A percentile compares a stretch with the other conserved stretches of the same genome.
phyloP scores from a whole-genome alignment of 495 filamentous ascomycete species.

The Aspergillus baeticus region DNA sequence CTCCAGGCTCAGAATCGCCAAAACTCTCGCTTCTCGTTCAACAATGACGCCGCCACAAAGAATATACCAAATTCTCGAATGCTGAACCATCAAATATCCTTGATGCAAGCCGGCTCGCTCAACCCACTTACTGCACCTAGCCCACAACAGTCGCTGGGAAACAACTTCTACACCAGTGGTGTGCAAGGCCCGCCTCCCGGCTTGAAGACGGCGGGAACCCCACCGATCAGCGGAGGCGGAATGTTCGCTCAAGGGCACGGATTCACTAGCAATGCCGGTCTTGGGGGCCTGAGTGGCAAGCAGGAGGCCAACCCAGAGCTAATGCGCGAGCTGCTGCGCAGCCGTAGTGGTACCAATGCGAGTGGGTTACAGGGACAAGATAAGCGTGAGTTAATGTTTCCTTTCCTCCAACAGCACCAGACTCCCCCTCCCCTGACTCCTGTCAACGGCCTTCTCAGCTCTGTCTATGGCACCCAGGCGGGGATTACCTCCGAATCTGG shows the following conservation, averaged over 20 bases:
- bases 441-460: constrained; percentile 81
- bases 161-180: constrained; percentile 52
- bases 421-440: constrained; percentile 86
- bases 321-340: constrained; percentile 74
- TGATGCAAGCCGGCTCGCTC: constrained; percentile 73
- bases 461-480: constrained; percentile 85
- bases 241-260: constrained; percentile 78
- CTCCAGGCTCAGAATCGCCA: constrained; percentile 79
- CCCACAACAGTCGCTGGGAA: constrained; percentile 42
- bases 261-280: constrained; percentile 66
- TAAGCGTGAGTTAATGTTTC: constrained; percentile 94
- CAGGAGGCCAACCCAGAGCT: constrained; percentile 76
- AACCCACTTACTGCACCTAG: constrained; percentile 60
- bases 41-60: constrained; percentile 79
- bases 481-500: constrained; percentile 81
- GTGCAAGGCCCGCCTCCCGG: constrained; percentile 94
- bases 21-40: constrained; percentile 84
- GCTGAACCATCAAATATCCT: constrained; percentile 83
- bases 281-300: constrained; percentile 63
- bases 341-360: constrained; percentile 54
- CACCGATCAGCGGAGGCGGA: constrained; percentile 73
- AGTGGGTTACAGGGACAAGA: constrained; percentile 67
- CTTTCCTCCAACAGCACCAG: constrained; percentile 80
- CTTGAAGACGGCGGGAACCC: constrained; percentile 89
- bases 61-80: constrained; percentile 79